Evolutionary conservation across 2,329 filamentous ascomycete genomes (phyloP), one percentile per base, ranked within the genome.

Genomic region (Penicillium sp.): DNA sequence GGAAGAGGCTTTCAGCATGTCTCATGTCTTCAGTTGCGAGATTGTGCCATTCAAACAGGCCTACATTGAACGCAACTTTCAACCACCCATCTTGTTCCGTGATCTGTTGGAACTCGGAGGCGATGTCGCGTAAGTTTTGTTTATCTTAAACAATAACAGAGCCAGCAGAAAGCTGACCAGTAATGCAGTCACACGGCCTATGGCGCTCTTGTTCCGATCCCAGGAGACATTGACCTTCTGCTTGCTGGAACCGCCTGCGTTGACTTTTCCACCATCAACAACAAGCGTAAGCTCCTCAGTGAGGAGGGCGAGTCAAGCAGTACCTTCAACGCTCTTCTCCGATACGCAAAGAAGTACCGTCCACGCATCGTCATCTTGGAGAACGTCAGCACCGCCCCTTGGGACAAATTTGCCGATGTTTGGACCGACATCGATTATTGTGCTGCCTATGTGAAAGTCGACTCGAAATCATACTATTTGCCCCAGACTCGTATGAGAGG

Each of bases 181-280:
- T n/a, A 42, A 26, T 45, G 24, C 54, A 83, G 80, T 1, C 82
- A 77, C 18, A 90, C 85, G 1, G 84, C 83, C 1, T 84, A 84
- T 59, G 86, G 86, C 4, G 76, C 77, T 6, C 67, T 75, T 42
- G 73, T 73, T 4, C 45, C 65, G 1, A 78, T 89, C 1, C 85
- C 85, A 0, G 65, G 64, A 0, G 60, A 76, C 9, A 66, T 82
- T 1, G 83, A 90, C 53, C 62, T 91, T 0, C 68, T 91, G 1
- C 71, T 90, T 39, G 84, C 84, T 5, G 87, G 87, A 0, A 87
- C 84, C 37, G 83, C 85, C 0, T 93, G 87, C 55, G 84, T 88
- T 2, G 86, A 90, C 57, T 87, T 85, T 54, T 90, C 86, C 0
- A 60, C 54, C 0, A 65, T 90, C 29, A 91, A 90, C 62, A 78